Percentiles rank a stretch among this genome's conserved stretches.
These are phyloP conservation scores for Eucalyptus regnans DNA, from an alignment of 345 rosid genomes.

Conservation along the genomic window DNA sequence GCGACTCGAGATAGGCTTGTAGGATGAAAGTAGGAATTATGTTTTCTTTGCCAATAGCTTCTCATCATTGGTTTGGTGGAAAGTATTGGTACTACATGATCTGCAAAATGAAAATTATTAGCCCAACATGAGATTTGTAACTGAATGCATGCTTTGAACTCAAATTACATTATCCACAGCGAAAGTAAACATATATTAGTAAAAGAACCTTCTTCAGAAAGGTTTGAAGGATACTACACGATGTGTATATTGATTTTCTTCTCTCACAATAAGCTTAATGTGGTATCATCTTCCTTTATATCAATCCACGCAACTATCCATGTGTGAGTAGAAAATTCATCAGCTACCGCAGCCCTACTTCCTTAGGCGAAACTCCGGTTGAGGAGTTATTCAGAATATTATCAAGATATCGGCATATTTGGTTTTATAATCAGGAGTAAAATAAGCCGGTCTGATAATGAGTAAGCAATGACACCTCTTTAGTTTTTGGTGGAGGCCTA, in stretches of 20 bases:
- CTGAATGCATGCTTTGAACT: background rate
- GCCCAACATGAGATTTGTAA: background rate
- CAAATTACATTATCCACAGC: background rate
- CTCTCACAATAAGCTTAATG: background rate
- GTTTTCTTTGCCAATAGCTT: background rate
- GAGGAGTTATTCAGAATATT: background rate
- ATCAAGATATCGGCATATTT: background rate
- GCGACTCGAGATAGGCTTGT: background rate
- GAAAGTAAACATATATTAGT: too few relatives aligned
- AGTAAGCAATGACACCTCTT: background rate
- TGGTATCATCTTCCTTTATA: background rate
- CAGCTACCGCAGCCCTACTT: background rate
- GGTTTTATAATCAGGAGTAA: background rate
- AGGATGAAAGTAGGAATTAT: background rate
- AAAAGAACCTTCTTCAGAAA: background rate
- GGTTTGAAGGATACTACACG: background rate
- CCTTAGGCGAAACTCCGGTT: background rate
- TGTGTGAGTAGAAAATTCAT: background rate
- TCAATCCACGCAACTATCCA: background rate
- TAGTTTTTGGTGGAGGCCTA: background rate
- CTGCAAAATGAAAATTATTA: background rate
- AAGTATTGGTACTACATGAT: background rate
- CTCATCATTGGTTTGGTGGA: background rate
- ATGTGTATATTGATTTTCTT: background rate
- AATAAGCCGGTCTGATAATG: accelerated